Conservation (phyloP, 352 stramenopile genomes). For the Aphanomyces astaci region DNA sequence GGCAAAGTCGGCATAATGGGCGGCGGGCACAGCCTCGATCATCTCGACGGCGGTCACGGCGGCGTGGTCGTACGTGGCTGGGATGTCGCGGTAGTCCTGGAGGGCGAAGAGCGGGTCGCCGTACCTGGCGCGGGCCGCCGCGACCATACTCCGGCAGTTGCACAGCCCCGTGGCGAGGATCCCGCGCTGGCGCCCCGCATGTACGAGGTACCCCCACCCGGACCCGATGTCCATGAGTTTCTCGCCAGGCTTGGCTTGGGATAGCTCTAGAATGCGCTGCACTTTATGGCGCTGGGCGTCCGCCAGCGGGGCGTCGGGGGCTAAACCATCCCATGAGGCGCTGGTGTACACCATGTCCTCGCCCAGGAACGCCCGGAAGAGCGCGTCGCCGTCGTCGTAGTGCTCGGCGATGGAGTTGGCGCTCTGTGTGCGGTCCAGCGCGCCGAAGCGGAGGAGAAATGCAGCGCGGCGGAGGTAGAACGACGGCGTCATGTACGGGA, state of each 20-base stretch:
- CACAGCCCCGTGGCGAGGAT: conserved; percentile 26
- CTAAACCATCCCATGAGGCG: conserved; percentile 22
- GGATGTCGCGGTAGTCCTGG: conserved; percentile 27
- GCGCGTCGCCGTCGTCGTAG: conserved; percentile 32
- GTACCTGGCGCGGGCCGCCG: not conserved
- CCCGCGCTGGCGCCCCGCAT: conserved; percentile 25
- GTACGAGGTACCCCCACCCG: conserved; percentile 30
- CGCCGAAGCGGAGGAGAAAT: conserved; percentile 10
- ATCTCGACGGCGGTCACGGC: conserved; percentile 31
- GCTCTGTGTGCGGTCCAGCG: conserved; percentile 23
- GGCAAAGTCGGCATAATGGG: conserved; percentile 28
- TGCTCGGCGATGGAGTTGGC: conserved; percentile 32
- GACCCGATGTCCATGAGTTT: conserved; percentile 30
- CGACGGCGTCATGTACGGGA: conserved; percentile 15
- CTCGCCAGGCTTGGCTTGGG: conserved; percentile 26
- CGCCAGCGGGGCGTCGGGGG: not conserved
- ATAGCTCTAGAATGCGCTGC: conserved; percentile 27
- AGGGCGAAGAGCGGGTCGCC: conserved; percentile 15
- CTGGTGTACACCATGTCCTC: conserved; percentile 34
- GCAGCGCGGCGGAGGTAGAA: conserved; percentile 14
- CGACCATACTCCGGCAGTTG: conserved; percentile 23
- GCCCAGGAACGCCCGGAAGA: conserved; percentile 31
- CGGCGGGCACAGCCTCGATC: conserved; percentile 29
- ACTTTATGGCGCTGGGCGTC: conserved; percentile 28
- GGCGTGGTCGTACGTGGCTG: conserved; percentile 29